Conservation (phyloP, 306 rosid species). For the Arachis stenosperma region DNA sequence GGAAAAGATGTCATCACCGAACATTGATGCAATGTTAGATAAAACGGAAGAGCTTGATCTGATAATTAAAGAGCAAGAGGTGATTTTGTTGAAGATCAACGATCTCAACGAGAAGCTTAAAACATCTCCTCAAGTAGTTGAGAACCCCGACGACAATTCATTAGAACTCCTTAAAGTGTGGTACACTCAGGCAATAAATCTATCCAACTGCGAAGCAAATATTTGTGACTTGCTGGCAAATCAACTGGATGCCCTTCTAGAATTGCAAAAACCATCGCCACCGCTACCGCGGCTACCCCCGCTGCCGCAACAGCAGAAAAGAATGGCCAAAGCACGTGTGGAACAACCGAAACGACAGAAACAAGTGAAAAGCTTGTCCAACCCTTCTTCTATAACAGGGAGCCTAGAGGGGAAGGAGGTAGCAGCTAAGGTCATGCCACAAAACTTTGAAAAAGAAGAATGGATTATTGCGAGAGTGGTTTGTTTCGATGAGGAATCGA, state of each 20-base stretch:
- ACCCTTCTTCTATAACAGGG: no score
- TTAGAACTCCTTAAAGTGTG: constrained; percentile 61
- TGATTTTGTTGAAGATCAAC: constrained; percentile 69
- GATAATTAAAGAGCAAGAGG: constrained; percentile 79
- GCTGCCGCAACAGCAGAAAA: no score
- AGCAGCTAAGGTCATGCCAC: no score
- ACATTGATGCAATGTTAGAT: constrained; percentile 70
- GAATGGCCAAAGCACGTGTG: no score
- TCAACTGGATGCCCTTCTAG: constrained; percentile 68
- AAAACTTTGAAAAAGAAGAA: no score
- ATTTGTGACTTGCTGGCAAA: constrained; percentile 54
- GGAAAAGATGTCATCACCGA: constrained; percentile 71
- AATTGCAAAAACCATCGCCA: no score
- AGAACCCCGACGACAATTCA: constrained; percentile 92
- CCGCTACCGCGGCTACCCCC: no score
- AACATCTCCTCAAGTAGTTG: constrained; percentile 86
- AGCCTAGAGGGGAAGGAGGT: no score
- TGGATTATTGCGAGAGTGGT: no score
- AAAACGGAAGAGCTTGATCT: constrained; percentile 87
- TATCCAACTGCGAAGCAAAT: constrained; percentile 74
- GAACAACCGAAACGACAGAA: no score
- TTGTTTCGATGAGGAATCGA: no score
- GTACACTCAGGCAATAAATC: constrained; percentile 82
- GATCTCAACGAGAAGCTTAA: constrained; percentile 94
- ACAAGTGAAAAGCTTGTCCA: no score